Percentiles rank a stretch among this genome's conserved stretches.
Evolutionary conservation across 2,329 filamentous ascomycete genomes (phyloP).

Genomic region (Zymoseptoria tritici): DNA sequence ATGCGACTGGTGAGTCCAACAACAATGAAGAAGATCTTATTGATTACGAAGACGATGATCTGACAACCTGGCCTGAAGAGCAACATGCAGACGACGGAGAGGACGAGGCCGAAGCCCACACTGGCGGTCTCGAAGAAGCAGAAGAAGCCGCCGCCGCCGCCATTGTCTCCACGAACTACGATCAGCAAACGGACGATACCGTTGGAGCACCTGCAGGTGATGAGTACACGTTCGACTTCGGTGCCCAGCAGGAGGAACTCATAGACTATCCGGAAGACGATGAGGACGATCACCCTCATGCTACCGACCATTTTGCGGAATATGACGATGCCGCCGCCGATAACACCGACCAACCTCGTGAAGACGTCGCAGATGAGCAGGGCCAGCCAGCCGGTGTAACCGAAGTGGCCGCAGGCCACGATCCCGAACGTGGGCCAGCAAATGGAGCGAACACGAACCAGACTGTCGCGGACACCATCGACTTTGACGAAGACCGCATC

Average conservation of each 20-base stretch:
- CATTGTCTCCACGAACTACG: not conserved
- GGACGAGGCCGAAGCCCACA: constrained; percentile 15
- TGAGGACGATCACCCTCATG: not conserved
- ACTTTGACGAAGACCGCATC: constrained; percentile 18
- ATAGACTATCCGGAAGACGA: not conserved
- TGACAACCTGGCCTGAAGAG: constrained; percentile 21
- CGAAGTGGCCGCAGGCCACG: constrained; percentile 16
- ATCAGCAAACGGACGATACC: not conserved
- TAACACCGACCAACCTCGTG: constrained; percentile 3
- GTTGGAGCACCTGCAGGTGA: not conserved
- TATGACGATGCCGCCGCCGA: constrained; percentile 1
- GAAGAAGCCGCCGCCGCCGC: constrained; percentile 4
- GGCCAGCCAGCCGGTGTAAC: constrained; percentile 14
- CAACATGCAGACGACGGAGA: constrained; percentile 9
- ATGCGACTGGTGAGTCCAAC: constrained; percentile 23
- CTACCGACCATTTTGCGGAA: not conserved
- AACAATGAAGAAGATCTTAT: constrained; percentile 14
- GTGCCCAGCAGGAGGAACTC: constrained; percentile 1
- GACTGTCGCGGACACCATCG: not conserved
- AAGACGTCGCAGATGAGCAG: constrained; percentile 13
- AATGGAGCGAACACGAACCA: constrained; percentile 1
- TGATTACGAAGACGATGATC: constrained; percentile 19
- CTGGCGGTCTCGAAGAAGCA: constrained; percentile 4
- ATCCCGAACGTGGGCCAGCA: constrained; percentile 12
- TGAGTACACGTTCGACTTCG: constrained; percentile 1